Evolutionary conservation across 176 grass and related monocot species (phyloP), one percentile per base, ranked within the genome.

Genomic region (Triticum urartu): DNA sequence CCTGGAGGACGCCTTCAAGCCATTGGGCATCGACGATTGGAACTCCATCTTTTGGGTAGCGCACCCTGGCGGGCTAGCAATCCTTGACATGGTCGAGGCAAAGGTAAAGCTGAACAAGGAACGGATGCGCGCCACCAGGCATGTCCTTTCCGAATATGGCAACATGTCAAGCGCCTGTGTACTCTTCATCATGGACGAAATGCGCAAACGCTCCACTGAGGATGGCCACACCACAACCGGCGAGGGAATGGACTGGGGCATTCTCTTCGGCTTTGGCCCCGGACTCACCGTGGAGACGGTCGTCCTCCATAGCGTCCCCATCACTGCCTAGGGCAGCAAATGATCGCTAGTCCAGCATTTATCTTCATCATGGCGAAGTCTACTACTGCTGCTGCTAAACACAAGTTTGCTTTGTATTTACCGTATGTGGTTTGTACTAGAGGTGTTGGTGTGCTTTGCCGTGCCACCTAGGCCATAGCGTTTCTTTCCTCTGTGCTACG

Each of bases 171-270:
- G 52, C 17, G 52, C 52, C 0, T 56, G 52, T 64, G 94, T 94
- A 1, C 88, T 97, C 77, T 97, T 97, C 86, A 94, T 97, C 79
- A 86, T 97, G 62, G 94, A 94, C 59, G 94, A 97, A 86, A 94
- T 97, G 90, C 84, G 94, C 58, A 89, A 83, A 83, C 79, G 52
- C 17, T 56, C 52, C 5, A 2, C 17, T 6, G 17, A 56, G 52
- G 52, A 56, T 20, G 52, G 15, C 1, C 73, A 80, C 59, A 40
- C 81, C 67, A 94, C 90, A 38, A 94, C 92, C 22, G 92, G 94
- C 33, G 94, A 97, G 28, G 94, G 94, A 0, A 82, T 97, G 17
- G 86, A 97, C 15, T 97, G 94, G 94, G 94, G 52, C 0, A 17
- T 56, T 20, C 52, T 56, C 5, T 56, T 56, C 0, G 52, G 52